Conservation (phyloP, 1,284 basidiomycete species). For the Trametes polyzona region DNA sequence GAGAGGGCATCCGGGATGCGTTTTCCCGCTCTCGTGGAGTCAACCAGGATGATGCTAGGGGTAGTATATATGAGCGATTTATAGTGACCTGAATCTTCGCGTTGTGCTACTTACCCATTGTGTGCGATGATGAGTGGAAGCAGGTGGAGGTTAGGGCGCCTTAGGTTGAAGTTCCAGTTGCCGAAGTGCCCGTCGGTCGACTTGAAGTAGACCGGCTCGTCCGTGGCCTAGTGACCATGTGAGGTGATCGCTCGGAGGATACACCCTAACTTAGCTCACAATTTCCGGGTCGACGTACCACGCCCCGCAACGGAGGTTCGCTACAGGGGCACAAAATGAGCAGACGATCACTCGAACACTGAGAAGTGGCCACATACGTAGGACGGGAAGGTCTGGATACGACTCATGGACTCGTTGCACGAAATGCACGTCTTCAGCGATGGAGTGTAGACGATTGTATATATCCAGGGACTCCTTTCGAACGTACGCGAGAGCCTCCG, state of each 20-base stretch:
- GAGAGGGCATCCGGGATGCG: conserved; percentile 93
- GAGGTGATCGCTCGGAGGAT: background rate
- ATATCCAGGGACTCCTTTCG: conserved; percentile 74
- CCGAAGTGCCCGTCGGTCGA: conserved; percentile 94
- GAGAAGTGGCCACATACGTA: conserved; percentile 52
- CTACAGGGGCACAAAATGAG: conserved; percentile 40
- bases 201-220: conserved; percentile 84
- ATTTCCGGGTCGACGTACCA: conserved; percentile 87
- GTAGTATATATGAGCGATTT: background rate
- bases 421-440: conserved; percentile 76
- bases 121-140: conserved; percentile 59
- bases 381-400: conserved; percentile 64
- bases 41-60: conserved; percentile 84
- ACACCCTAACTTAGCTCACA: too few species aligned
- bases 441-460: conserved; percentile 87
- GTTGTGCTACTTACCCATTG: conserved; percentile 56
- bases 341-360: background rate
- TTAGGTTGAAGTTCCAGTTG: conserved; percentile 87
- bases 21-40: conserved; percentile 94
- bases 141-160: conserved; percentile 86
- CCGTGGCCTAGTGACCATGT: conserved; percentile 21
- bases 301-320: conserved; percentile 91
- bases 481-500: conserved; percentile 48
- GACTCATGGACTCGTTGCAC: conserved; percentile 60
- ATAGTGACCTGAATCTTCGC: background rate